Evolutionary conservation across 129 eudicot genomes (phyloP).

Genomic region (Gnaphalium uliginosum): DNA sequence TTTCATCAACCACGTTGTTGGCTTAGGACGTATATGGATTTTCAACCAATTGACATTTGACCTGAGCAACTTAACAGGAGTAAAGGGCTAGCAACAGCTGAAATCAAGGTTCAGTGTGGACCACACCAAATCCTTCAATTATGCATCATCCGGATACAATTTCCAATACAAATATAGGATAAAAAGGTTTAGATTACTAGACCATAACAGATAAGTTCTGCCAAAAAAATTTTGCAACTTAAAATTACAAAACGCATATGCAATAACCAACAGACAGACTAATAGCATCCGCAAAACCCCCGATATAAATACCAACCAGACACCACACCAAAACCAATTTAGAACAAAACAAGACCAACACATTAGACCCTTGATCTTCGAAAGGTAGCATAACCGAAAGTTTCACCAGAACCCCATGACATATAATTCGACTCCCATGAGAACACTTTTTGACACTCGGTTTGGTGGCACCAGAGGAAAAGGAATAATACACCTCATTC

Average conservation of each 20-base stretch:
- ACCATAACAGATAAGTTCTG: not conserved
- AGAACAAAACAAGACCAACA: not conserved
- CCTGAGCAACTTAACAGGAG: too few species aligned
- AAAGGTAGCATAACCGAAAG: not conserved
- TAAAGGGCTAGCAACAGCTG: too few species aligned
- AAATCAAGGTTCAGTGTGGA: too few species aligned
- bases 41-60: too few species aligned
- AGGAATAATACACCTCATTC: not conserved
- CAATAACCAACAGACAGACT: not conserved
- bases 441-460: not conserved
- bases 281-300: not conserved
- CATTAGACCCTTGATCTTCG: not conserved
- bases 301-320: not conserved
- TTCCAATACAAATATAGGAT: too few species aligned
- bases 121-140: too few species aligned
- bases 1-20: too few species aligned
- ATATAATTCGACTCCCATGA: not conserved
- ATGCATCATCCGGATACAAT: too few species aligned
- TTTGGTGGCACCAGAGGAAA: not conserved
- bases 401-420: not conserved
- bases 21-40: too few species aligned
- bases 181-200: not conserved
- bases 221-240: not conserved
- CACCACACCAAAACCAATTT: not conserved
- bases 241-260: not conserved